Percentiles rank a stretch among this genome's conserved stretches.
phyloP scores from a whole-genome alignment of 768 basidiomycete species.

The Trametes villosa region DNA sequence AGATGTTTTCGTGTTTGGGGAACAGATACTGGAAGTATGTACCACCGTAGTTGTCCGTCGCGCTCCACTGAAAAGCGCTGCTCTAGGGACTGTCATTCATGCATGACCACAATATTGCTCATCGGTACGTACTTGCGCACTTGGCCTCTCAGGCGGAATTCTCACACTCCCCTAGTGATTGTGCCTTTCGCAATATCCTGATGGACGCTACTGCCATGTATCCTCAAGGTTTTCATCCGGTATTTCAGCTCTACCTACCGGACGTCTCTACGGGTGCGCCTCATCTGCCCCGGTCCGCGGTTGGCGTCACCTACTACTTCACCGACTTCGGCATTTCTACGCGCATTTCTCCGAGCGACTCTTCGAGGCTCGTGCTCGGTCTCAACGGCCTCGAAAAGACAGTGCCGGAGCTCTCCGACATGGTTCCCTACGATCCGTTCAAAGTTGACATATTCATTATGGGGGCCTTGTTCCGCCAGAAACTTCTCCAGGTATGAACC shows the following conservation, averaged over 20 bases:
- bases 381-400: neutral
- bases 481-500: neutral
- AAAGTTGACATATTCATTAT: neutral
- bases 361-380: neutral
- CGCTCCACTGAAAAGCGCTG: neutral
- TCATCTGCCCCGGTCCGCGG: neutral
- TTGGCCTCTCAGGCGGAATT: neutral
- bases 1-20: conserved; percentile 26
- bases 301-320: neutral
- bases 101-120: conserved; percentile 27
- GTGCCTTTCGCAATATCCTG: conserved; percentile 25
- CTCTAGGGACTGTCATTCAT: conserved; percentile 30
- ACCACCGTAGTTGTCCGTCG: neutral
- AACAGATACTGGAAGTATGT: conserved; percentile 27
- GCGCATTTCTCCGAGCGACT: neutral
- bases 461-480: neutral
- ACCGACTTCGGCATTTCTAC: neutral
- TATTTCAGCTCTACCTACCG: neutral
- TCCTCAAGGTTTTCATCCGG: conserved; percentile 26
- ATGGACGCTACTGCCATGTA: conserved; percentile 25
- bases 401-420: neutral
- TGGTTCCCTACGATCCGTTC: conserved; percentile 4
- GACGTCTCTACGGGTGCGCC: neutral
- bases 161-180: conserved; percentile 22
- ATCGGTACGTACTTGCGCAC: conserved; percentile 19